phyloP scores from a whole-genome alignment of 768 basidiomycete genomes.

The Chlorophyllum brunneum region DNA sequence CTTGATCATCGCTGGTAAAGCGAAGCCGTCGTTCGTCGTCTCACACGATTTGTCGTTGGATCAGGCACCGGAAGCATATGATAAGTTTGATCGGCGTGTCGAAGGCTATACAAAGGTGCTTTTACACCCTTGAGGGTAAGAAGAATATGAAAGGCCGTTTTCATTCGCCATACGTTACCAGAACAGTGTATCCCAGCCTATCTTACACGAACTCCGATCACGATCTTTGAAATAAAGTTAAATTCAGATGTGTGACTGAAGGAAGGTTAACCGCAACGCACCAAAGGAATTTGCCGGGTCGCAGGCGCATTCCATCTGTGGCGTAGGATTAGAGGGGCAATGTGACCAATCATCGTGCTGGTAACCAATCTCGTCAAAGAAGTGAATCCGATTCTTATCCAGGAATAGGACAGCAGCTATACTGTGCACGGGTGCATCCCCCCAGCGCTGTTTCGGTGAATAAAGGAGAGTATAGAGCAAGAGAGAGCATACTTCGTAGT shows the following conservation, averaged over 20 bases:
- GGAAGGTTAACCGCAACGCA: conserved; percentile 25
- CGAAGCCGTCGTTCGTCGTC: conserved; percentile 52
- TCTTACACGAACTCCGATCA: conserved; percentile 8
- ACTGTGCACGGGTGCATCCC: conserved; percentile 84
- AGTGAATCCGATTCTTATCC: conserved; percentile 68
- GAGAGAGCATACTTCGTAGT: conserved; percentile 54
- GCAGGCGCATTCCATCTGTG: conserved; percentile 60
- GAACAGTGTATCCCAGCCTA: conserved; percentile 6
- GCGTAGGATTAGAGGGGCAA: conserved; percentile 46
- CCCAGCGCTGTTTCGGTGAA: conserved; percentile 57
- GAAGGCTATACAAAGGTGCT: conserved; percentile 53
- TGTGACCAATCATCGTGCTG: conserved; percentile 74
- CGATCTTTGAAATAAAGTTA: conserved; percentile 1
- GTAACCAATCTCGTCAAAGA: conserved; percentile 83
- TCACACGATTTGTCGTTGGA: conserved; percentile 49
- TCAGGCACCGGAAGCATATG: conserved; percentile 45
- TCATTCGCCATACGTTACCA: conserved; percentile 6
- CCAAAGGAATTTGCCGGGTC: conserved; percentile 60
- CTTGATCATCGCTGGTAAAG: conserved; percentile 48
- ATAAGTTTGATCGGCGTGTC: conserved; percentile 49
- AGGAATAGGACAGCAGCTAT: conserved; percentile 77
- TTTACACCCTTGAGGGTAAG: conserved; percentile 36
- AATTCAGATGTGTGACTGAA: background rate
- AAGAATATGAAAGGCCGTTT: background rate
- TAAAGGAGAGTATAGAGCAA: conserved; percentile 27